phyloP scores from a whole-genome alignment of 805 yeast genomes.

The Saccharomycopsis guyanensis region DNA sequence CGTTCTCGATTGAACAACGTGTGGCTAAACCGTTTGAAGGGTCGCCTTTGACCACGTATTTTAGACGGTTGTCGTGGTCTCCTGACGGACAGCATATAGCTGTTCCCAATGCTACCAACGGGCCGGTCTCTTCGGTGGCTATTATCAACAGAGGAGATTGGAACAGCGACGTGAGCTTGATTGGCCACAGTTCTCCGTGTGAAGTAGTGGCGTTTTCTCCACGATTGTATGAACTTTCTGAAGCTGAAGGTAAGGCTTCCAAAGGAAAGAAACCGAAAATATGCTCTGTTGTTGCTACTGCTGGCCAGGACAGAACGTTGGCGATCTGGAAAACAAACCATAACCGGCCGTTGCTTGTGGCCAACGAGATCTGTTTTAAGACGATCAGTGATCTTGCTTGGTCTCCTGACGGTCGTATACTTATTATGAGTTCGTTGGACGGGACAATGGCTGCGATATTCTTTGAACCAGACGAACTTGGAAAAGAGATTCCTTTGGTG shows the following conservation, averaged over 20 bases:
- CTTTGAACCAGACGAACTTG: constrained; percentile 61
- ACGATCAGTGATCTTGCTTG: constrained; percentile 86
- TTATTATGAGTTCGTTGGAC: constrained; percentile 78
- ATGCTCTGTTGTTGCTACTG: constrained; percentile 82
- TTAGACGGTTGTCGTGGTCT: constrained; percentile 79
- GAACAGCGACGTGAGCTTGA: constrained; percentile 66
- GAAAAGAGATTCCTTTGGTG: constrained; percentile 54
- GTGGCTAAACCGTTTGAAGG: constrained; percentile 78
- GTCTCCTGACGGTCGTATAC: constrained; percentile 70
- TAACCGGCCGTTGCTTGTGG: constrained; percentile 73
- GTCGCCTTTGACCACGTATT: constrained; percentile 89
- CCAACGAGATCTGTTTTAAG: constrained; percentile 65
- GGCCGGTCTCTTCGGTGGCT: constrained; percentile 69
- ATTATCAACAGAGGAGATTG: constrained; percentile 71
- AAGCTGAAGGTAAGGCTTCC: constrained; percentile 25
- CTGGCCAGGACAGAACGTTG: constrained; percentile 86
- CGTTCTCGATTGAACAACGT: constrained; percentile 80
- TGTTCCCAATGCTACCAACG: constrained; percentile 79
- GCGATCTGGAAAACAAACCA: constrained; percentile 81
- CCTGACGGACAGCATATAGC: constrained; percentile 87
- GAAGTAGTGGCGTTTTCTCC: constrained; percentile 77
- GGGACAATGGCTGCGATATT: constrained; percentile 65
- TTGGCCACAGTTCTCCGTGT: constrained; percentile 82
- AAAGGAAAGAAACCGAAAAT: constrained; percentile 30
- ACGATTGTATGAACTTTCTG: constrained; percentile 42